Evolutionary conservation across 2,329 filamentous ascomycete genomes (phyloP), one percentile per base, ranked within the genome.

Genomic region (Scorias spongiosa): DNA sequence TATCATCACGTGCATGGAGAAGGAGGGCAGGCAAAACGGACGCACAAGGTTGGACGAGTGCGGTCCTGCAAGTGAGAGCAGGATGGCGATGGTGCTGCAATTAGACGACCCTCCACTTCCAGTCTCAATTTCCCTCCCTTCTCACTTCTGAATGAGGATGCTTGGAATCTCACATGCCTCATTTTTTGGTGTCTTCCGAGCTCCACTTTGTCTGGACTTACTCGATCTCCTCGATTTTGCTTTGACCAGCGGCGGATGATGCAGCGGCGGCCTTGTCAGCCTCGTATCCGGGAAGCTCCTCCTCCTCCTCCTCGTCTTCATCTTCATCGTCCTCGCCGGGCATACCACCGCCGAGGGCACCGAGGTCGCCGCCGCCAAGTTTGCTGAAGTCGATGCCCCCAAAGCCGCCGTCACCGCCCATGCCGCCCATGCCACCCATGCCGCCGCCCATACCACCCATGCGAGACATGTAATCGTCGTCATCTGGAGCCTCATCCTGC

Each of bases 401-500:
- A 66, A 72, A 74, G 41, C 72, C 72, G 43, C 51, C 53, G 37
- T 52, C 51, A 42, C 54, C 57, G 37, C 59, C 58, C 51, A 64
- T 67, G 44, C 67, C 69, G 39, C 54, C 63, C 59, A 66, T 82
- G 51, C 77, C 76, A 45, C 74, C 75, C 54, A 76, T 78, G 60
- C 76, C 70, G 50, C 71, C 74, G 55, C 55, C 55, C 53, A 59
- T 57, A 39, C 54, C 65, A 52, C 66, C 67, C 67, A 70, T 70
- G 53, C 65, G 63, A 51, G 58, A 63, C 65, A 71, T 68, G 60
- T 65, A 66, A 53, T 69, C 66, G 65, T 94, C 88, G 45, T 93
- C 87, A 52, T 93, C 86, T 41, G 77, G 71, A 48, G 76, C 81
- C 66, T 86, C 87, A 61, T 96, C 83, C 72, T 98, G 91, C 76